Conservation (phyloP, 768 basidiomycete species). For the Pisolithus albus region DNA sequence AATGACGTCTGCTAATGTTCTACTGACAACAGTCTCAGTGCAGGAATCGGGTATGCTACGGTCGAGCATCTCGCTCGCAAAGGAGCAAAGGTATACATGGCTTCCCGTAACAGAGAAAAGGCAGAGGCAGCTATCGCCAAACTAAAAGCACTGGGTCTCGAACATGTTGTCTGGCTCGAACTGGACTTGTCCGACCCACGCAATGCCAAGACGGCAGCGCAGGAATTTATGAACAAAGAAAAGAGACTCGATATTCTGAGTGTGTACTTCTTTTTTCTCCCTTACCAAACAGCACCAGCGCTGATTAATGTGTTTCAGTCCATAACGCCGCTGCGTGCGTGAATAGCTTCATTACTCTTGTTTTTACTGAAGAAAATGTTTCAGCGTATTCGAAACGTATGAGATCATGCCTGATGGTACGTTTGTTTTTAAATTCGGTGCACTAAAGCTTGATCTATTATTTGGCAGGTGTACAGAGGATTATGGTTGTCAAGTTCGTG, state of each 20-base stretch:
- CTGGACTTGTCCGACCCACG: conserved; percentile 47
- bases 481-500: conserved; percentile 42
- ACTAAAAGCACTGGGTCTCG: conserved; percentile 39
- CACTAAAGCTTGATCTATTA: not conserved
- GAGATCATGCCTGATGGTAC: conserved; percentile 23
- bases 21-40: not conserved
- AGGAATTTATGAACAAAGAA: conserved; percentile 45
- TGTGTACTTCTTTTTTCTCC: conserved; percentile 19
- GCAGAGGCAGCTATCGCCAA: conserved; percentile 43
- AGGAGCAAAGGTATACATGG: conserved; percentile 57
- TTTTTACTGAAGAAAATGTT: conserved; percentile 4
- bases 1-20: not conserved
- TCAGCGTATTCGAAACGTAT: conserved; percentile 17
- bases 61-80: conserved; percentile 44
- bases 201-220: conserved; percentile 40
- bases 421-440: not conserved
- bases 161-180: conserved; percentile 40
- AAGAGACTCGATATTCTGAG: conserved; percentile 48
- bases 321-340: conserved; percentile 51
- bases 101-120: conserved; percentile 39
- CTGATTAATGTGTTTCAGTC: conserved; percentile 27
- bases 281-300: not conserved
- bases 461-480: conserved; percentile 30
- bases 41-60: conserved; percentile 39
- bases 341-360: not conserved